Evolutionary conservation across 208 protist species (phyloP), one percentile per base, ranked within the genome.

Genomic region (Crithidia expoeki): DNA sequence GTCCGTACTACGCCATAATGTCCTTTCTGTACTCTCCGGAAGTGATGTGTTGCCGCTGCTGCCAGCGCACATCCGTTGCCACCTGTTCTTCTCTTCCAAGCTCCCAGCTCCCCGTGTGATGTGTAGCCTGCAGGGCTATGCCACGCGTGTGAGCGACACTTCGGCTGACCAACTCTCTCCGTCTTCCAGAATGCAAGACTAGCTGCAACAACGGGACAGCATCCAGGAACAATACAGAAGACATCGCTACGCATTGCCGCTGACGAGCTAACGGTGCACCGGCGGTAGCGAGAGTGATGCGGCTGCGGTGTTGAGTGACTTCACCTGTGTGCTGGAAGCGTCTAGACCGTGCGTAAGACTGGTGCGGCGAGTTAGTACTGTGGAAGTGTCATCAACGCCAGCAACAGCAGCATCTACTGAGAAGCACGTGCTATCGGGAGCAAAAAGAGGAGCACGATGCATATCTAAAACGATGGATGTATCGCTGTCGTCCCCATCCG

Each of bases 341-440:
- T 58, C 30, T 21, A 32, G 52, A 23, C 52, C 52, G 7, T 58
- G 40, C 40, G 16, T 58, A 32, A 32, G 52, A 17, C 52, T 58
- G 52, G 30, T 32, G 32, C 52, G 34, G 52, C 52, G 52, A 10
- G 59, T 65, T 9, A 44, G 53, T 27, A 65, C 23, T 27, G 44
- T 36, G 5, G 44, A 50, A 19, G 28, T 23, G 59, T 23, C 23
- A 27, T 33, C 50, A 7, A 33, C 50, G 9, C 0, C 50, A 14
- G 7, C 38, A 44, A n/a, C n/a, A n/a, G n/a, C 38, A 44, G 38
- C 38, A 44, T 7, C 10, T 14, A 7, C 38, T 44, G 38, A 44
- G 38, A 17, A 14, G 38, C 14, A 44, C 38, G 38, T n/a, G n/a
- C n/a, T n/a, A n/a, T n/a, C n/a, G n/a, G n/a, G n/a, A n/a, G n/a